Evolutionary conservation across 495 filamentous ascomycete species (phyloP).

Genomic region (Hypoxylon lienhwacheense): DNA sequence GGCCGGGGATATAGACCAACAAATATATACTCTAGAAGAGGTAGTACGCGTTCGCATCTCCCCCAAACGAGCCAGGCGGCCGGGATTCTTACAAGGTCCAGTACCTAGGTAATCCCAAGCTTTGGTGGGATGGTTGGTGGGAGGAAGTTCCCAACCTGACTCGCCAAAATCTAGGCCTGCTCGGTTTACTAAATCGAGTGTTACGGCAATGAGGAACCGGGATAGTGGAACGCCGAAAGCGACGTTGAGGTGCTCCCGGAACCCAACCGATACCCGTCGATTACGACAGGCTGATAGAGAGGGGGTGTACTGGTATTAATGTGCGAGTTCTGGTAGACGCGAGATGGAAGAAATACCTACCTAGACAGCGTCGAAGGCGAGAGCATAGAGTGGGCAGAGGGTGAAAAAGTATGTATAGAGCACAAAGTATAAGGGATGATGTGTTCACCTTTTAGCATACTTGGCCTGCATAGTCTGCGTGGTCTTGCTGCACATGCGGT

Average conservation of each 20-base stretch:
- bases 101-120: conserved; percentile 16
- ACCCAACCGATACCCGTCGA: not conserved
- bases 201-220: conserved; percentile 2
- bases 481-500: conserved; percentile 6
- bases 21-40: conserved; percentile 17
- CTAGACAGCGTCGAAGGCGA: conserved; percentile 11
- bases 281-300: not conserved
- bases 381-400: too few species aligned
- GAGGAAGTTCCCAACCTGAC: conserved; percentile 1
- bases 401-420: too few species aligned
- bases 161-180: conserved; percentile 7
- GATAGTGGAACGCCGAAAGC: conserved; percentile 16
- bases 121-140: conserved; percentile 2
- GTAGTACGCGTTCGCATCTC: conserved; percentile 18
- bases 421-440: too few species aligned
- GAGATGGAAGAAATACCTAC: too few species aligned
- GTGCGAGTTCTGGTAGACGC: not conserved
- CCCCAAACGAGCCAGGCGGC: conserved; percentile 18
- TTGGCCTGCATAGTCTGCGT: conserved; percentile 4
- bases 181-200: conserved; percentile 17
- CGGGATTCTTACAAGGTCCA: conserved; percentile 15
- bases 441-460: too few species aligned
- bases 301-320: conserved; percentile 1
- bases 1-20: conserved; percentile 8
- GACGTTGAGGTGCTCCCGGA: conserved; percentile 2